These are phyloP conservation scores for Lignosus rhinocerotis DNA, from an alignment of 1,284 basidiomycete species.

Conservation along the genomic window DNA sequence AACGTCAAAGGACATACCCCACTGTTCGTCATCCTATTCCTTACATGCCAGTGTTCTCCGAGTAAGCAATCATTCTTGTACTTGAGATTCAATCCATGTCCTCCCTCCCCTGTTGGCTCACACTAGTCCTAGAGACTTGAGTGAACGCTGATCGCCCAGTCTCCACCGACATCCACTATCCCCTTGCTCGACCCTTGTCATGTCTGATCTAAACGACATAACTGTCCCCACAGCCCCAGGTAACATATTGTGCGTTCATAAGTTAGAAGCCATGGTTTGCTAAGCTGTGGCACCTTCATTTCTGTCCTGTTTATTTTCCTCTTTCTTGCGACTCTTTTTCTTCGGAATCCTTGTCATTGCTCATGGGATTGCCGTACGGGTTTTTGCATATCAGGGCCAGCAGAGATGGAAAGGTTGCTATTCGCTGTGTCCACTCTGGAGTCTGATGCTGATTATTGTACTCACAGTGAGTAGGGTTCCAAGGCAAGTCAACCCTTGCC, in stretches of 20 bases:
- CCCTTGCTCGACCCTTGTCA: neutral
- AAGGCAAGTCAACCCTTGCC: neutral
- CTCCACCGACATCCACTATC: neutral
- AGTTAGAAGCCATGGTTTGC: neutral
- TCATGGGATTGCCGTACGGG: slow-evolving; percentile 15
- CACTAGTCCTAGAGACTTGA: too few species aligned
- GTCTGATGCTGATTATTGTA: slow-evolving; percentile 11
- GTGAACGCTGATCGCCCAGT: neutral
- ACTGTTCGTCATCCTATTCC: too few species aligned
- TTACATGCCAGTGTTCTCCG: too few species aligned
- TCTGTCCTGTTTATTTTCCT: slow-evolving; percentile 16
- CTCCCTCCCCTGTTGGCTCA: too few species aligned
- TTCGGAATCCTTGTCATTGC: slow-evolving; percentile 14
- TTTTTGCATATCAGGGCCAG: neutral
- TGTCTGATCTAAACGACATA: neutral
- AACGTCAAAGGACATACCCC: too few species aligned
- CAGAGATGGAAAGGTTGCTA: neutral
- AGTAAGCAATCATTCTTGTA: too few species aligned
- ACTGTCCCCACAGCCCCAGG: neutral
- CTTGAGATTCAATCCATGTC: too few species aligned
- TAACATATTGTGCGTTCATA: neutral
- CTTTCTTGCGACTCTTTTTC: slow-evolving; percentile 15
- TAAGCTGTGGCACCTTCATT: neutral
- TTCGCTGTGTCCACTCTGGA: slow-evolving; percentile 12
- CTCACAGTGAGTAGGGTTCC: slow-evolving; percentile 3